These are phyloP conservation scores for Umbelopsis ramanniana DNA, from an alignment of 192 early-diverging fungal genomes.

Conservation along the genomic window DNA sequence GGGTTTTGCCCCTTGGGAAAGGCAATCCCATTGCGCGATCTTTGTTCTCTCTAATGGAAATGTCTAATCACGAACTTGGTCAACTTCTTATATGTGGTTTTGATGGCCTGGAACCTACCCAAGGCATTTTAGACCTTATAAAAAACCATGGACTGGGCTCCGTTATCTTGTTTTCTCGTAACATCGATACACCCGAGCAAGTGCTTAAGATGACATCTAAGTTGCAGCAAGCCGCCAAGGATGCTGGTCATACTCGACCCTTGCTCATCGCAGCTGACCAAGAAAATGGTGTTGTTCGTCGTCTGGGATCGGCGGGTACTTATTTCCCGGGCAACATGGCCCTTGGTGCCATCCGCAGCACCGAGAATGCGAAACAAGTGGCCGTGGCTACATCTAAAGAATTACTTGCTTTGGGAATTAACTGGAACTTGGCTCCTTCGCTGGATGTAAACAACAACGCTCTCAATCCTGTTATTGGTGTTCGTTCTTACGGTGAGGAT, in stretches of 20 bases:
- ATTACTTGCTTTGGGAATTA: constrained; percentile 37
- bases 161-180: constrained; percentile 44
- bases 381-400: constrained; percentile 35
- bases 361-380: constrained; percentile 26
- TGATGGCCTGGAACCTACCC: constrained; percentile 32
- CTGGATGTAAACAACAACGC: constrained; percentile 49
- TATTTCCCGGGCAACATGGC: constrained; percentile 49
- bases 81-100: constrained; percentile 44
- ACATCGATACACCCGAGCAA: constrained; percentile 38
- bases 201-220: constrained; percentile 25
- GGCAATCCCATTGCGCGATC: background rate
- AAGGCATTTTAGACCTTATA: constrained; percentile 44
- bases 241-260: constrained; percentile 38
- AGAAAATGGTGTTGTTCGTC: constrained; percentile 48
- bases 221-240: constrained; percentile 36
- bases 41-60: background rate
- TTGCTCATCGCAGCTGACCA: constrained; percentile 44
- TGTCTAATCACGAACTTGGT: constrained; percentile 26
- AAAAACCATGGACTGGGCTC: constrained; percentile 38
- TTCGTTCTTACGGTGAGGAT: constrained; percentile 45
- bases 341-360: constrained; percentile 38
- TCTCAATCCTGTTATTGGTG: constrained; percentile 47
- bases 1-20: background rate
- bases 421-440: constrained; percentile 43
- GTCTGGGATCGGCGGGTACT: constrained; percentile 37